phyloP scores from a whole-genome alignment of 768 basidiomycete species.

The Hemileccinum impolitum region DNA sequence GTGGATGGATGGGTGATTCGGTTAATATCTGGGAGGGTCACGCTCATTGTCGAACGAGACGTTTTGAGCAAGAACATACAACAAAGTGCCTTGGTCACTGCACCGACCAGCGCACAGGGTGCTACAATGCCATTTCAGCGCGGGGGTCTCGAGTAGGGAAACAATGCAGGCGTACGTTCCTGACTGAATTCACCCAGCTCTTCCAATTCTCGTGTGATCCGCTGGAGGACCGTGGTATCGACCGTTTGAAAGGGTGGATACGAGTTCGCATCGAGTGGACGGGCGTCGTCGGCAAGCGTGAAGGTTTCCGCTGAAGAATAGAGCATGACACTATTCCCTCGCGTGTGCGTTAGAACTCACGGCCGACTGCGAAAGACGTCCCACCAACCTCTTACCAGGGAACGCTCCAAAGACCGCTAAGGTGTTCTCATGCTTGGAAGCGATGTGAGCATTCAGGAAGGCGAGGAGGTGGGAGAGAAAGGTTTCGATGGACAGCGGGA shows the following conservation, averaged over 20 bases:
- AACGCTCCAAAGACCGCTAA: slow-evolving; percentile 90
- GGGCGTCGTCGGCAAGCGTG: slow-evolving; percentile 32
- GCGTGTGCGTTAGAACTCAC: background rate
- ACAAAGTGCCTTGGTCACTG: slow-evolving; percentile 89
- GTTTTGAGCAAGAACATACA: slow-evolving; percentile 46
- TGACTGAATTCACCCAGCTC: slow-evolving; percentile 45
- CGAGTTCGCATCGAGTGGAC: slow-evolving; percentile 65
- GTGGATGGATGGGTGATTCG: slow-evolving; percentile 41
- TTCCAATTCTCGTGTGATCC: slow-evolving; percentile 62
- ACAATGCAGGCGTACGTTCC: slow-evolving; percentile 33
- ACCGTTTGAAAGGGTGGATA: slow-evolving; percentile 83
- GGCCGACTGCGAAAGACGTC: background rate
- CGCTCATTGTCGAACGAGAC: background rate
- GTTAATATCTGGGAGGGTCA: slow-evolving; percentile 58
- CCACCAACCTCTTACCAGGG: slow-evolving; percentile 72
- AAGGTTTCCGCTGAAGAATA: slow-evolving; percentile 62
- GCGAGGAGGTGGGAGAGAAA: slow-evolving; percentile 87
- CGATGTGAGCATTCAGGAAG: slow-evolving; percentile 92
- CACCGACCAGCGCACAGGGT: slow-evolving; percentile 77
- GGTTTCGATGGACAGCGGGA: slow-evolving; percentile 58
- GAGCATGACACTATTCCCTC: slow-evolving; percentile 58
- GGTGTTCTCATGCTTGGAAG: slow-evolving; percentile 86
- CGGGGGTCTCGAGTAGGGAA: background rate
- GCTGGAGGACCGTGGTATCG: slow-evolving; percentile 59
- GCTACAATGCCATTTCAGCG: slow-evolving; percentile 31